These are phyloP conservation scores for Middelhovenomyces tepae DNA, from an alignment of 805 yeast species.

Conservation along the genomic window DNA sequence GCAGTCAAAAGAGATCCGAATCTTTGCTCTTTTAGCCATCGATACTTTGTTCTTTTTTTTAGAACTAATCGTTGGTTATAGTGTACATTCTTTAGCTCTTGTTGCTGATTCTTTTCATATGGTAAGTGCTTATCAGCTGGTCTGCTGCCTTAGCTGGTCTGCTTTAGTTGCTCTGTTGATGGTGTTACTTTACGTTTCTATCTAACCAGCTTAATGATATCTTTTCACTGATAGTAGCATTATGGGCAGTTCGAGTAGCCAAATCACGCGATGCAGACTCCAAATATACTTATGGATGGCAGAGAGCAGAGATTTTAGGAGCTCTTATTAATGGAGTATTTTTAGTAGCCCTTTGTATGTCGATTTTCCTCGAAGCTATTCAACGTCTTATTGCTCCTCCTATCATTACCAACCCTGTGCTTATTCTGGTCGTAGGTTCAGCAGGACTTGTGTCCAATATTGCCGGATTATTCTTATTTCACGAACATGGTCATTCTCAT, in stretches of 20 bases:
- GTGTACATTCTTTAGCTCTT: conserved; percentile 88
- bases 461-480: conserved; percentile 78
- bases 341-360: conserved; percentile 80
- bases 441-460: conserved; percentile 79
- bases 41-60: conserved; percentile 79
- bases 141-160: too few species aligned
- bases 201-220: conserved; percentile 68
- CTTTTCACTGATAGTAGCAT: conserved; percentile 76
- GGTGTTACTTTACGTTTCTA: too few species aligned
- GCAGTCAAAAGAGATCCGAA: conserved; percentile 58
- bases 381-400: conserved; percentile 82
- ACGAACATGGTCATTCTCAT: conserved; percentile 66
- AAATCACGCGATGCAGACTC: conserved; percentile 74
- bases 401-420: conserved; percentile 68
- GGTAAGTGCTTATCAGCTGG: too few species aligned
- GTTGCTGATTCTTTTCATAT: conserved; percentile 97
- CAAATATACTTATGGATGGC: conserved; percentile 94
- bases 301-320: conserved; percentile 93
- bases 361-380: conserved; percentile 85
- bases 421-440: conserved; percentile 72
- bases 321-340: conserved; percentile 93
- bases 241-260: conserved; percentile 94
- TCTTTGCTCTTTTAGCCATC: conserved; percentile 57
- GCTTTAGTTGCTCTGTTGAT: too few species aligned
- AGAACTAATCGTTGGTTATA: conserved; percentile 79